phyloP scores from a whole-genome alignment of 352 stramenopile genomes.

The Pythium phragmiticola region DNA sequence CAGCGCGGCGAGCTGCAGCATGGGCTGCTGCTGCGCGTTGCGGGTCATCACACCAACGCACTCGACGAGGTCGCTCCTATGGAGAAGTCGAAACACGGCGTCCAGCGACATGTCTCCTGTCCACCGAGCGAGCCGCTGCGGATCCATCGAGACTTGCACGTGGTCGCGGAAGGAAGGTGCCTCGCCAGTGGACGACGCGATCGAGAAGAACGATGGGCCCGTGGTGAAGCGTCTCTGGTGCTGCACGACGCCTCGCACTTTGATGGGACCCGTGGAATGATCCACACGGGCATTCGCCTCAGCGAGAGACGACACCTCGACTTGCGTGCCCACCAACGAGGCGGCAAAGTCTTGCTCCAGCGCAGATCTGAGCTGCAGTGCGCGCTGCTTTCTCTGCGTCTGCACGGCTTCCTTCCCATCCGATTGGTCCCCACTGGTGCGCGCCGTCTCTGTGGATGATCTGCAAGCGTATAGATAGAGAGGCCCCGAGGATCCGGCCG shows the following conservation, averaged over 20 bases:
- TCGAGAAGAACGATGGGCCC: slow-evolving; percentile 27
- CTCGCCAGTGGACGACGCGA: neutral
- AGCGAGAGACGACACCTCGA: neutral
- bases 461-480: slow-evolving; percentile 23
- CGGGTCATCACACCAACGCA: slow-evolving; percentile 14
- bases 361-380: slow-evolving; percentile 18
- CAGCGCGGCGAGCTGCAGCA: slow-evolving; percentile 20
- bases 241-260: slow-evolving; percentile 20
- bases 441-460: neutral
- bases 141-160: slow-evolving; percentile 23
- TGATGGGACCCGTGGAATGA: neutral
- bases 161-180: slow-evolving; percentile 21
- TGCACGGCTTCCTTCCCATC: slow-evolving; percentile 1
- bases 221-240: slow-evolving; percentile 26
- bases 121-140: slow-evolving; percentile 5
- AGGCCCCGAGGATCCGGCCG: neutral
- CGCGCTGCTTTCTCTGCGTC: slow-evolving; percentile 21
- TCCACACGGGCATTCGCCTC: neutral
- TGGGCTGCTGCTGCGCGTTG: slow-evolving; percentile 22
- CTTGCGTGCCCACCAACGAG: neutral
- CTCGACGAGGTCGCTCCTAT: slow-evolving; percentile 24
- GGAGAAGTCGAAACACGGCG: slow-evolving; percentile 23
- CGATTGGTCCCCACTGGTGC: neutral
- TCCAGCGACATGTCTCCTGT: neutral
- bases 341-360: slow-evolving; percentile 17